Evolutionary conservation across 2,329 filamentous ascomycete species (phyloP), one percentile per base, ranked within the genome.

Genomic region (Neoscytalidium dimidiatum): DNA sequence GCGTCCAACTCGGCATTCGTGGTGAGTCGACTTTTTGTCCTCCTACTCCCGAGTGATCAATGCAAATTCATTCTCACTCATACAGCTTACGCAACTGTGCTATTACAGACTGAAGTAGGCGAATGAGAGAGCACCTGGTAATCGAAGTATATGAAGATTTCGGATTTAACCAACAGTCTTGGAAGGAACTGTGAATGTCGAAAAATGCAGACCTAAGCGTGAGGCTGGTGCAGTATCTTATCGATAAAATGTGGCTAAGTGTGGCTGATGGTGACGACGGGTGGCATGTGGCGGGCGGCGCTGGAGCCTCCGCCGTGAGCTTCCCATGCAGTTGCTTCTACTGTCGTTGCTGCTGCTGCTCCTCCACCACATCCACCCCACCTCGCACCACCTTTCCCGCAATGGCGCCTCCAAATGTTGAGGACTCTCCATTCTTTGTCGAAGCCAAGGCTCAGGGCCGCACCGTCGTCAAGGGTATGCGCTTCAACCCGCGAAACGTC

Each of bases 381-480:
- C n/a, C 35, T 29, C 48, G 17, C 23, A 26, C 19, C 8, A 23
- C 35, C 41, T 17, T 35, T 28, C 33, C n/a, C n/a, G 21, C 49
- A 29, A 78, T 77, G 75, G 72, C 73, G 43, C 67, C 68, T 35
- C 67, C 68, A 1, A 75, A 68, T 66, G 64, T 73, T 49, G 77
- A 77, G 68, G 72, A 78, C 43, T 77, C 75, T 51, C 68, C 69
- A 7, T 77, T 75, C 68, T 78, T 78, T 58, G 71, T 71, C 61
- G 70, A 73, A 62, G 68, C 71, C 61, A 71, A 52, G 66, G 52
- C 70, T 6, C 70, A 74, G 52, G 73, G 71, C 21, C 67, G 67
- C 26, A 62, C 72, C 23, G 65, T 78, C 23, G 74, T 77, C 60
- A 76, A 72, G 68, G 76, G 76, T 75, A 68, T 33, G 69, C 60